Base-by-base conservation (phyloP, 371 early-diverging fungal genomes). In the Lichtheimia ornata region DNA sequence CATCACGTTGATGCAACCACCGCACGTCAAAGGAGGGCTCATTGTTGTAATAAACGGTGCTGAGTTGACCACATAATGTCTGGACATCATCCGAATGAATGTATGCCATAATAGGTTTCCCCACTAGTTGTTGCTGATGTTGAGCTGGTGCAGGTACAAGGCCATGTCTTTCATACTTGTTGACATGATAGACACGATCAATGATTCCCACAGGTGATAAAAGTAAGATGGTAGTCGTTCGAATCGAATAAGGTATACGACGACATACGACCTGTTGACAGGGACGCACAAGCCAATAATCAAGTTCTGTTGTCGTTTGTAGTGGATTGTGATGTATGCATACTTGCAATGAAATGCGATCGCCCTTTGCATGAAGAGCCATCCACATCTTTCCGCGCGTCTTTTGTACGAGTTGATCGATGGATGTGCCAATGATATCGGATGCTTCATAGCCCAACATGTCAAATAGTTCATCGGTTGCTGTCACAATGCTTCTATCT, bases 71-170 rank as follows among this genome's bases (percentile, higher is more conserved):
- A 43, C 77, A 76, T 2, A 76, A 27, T 12, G 47, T 44, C n/a
- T 67, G 65, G 2, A 76, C 67, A 53, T 76, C 77, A 28, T 66
- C 69, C 13, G 69, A 57, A 28, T 76, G 71, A 41, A 76, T 59
- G 64, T 70, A 76, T 11, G 77, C 69, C 77, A 76, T 76, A 51
- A 76, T 73, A 11, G 77, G 73, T 28, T 51, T 66, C n/a, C 73
- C 73, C 14, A 65, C 53, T 4, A 76, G 64, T 22, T 68, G 56
- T 22, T 15, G 42, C 2, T 47, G 47, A 11, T 45, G 22, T 6
- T 49, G 13, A 12, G 44, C 15, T 7, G 68, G 69, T 2, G 67
- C 69, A 44, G 57, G 57, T 45, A 43, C 44, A 14, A 56, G 45
- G 3, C 25, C 45, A 66, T 65, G 22, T 9, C 35, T 35, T 66